Evolutionary conservation across 768 basidiomycete species (phyloP), one percentile per base, ranked within the genome.

Genomic region (Termitomyces eurrhizus): DNA sequence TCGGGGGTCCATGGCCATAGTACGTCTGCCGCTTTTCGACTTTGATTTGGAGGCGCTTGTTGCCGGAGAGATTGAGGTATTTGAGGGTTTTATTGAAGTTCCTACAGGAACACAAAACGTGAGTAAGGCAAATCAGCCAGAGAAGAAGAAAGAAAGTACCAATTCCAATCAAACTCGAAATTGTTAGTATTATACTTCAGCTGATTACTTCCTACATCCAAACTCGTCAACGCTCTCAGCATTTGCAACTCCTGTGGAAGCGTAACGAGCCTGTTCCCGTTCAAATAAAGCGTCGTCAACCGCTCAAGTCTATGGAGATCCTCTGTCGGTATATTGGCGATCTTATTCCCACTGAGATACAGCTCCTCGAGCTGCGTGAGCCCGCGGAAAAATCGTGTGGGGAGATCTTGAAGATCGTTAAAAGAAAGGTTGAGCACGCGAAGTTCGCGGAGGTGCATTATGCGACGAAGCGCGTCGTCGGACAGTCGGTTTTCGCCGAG

Each of bases 81-180:
- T 86, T 86, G 59, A 99, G 82, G 62, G 91, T 90, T 64, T 87
- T 85, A 72, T 98, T 99, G 81, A 94, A 97, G 71, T 98, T 98
- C 95, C 96, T 97, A 64, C 7, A 45, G 5, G 52, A 35, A 45
- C 13, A 41, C 58, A 56, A 56, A 58, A 45, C 7, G 59, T 32
- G 29, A 36, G 41, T 18, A 58, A 39, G 5, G 16, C 18, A 2
- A 37, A 11, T 8, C 24, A 42, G 36, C 32, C 41, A 21, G 26
- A 62, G 1, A 24, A 26, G 37, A 33, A 35, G 62, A 45, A 24
- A 24, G 3, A 18, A 33, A 39, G 76, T 64, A 96, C 96, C 97
- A 98, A 71, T 99, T 98, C 95, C 95, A 98, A 75, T 99, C 97
- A 72, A 95, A 98, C 71, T 96, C 93, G 89, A 89, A 95, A 68